phyloP scores from a whole-genome alignment of 1,284 basidiomycete species.

The Sanguinoderma infundibulare region DNA sequence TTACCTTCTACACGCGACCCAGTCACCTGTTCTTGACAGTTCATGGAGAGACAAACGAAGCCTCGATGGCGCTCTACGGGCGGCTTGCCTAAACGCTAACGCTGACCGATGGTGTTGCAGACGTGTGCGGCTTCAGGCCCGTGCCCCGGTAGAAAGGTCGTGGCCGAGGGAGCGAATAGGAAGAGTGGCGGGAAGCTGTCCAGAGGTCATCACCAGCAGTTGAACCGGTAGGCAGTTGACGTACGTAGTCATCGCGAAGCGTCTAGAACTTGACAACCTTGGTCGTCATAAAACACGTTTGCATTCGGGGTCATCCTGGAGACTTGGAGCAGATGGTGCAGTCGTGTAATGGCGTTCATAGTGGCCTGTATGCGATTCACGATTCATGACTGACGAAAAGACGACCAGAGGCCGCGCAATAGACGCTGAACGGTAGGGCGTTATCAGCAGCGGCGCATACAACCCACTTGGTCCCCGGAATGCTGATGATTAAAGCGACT shows the following conservation, averaged over 20 bases:
- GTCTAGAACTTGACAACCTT: neutral
- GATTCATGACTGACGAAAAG: too few species aligned
- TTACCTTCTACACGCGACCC: neutral
- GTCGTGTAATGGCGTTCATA: too few species aligned
- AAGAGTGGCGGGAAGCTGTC: neutral
- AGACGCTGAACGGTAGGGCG: too few species aligned
- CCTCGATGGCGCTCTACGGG: neutral
- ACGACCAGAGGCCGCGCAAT: too few species aligned
- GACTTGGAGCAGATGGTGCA: too few species aligned
- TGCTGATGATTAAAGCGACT: neutral
- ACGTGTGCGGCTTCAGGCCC: neutral
- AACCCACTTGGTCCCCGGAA: too few species aligned
- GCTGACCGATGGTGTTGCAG: neutral
- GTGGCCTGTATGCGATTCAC: too few species aligned
- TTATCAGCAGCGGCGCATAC: too few species aligned
- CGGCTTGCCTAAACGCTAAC: constrained; percentile 6
- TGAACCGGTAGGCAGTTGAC: neutral
- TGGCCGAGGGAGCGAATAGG: neutral
- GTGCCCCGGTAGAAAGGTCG: neutral
- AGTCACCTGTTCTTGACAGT: neutral
- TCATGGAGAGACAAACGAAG: too few species aligned
- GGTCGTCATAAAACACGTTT: neutral
- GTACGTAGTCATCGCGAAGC: too few species aligned
- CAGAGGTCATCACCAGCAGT: neutral
- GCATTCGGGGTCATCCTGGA: neutral